Evolutionary conservation across 1,139 yeast genomes (phyloP).

Genomic region (Oligophagozyma castellii): DNA sequence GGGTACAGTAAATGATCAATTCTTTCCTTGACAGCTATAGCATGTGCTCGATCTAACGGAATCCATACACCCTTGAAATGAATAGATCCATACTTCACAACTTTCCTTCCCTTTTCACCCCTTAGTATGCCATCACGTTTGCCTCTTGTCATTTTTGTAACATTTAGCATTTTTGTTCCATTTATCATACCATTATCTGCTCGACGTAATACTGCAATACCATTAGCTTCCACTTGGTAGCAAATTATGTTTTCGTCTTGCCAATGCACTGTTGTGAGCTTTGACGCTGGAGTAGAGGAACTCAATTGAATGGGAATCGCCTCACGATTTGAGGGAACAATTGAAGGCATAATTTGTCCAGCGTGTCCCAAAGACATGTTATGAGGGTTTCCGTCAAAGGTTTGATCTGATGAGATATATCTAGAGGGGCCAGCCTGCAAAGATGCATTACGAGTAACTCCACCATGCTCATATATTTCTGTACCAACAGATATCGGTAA

Average conservation of each 20-base stretch:
- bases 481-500: too few species aligned
- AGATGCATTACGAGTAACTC: too few species aligned
- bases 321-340: too few species aligned
- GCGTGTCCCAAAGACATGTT: too few species aligned
- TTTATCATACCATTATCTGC: conserved; percentile 90
- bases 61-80: conserved; percentile 97
- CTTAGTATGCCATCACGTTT: conserved; percentile 88
- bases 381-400: too few species aligned
- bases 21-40: conserved; percentile 82
- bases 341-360: too few species aligned
- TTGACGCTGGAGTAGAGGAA: conserved; percentile 35
- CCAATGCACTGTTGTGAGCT: conserved; percentile 94
- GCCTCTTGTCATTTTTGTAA: conserved; percentile 92
- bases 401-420: too few species aligned
- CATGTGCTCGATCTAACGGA: conserved; percentile 85
- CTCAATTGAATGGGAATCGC: too few species aligned
- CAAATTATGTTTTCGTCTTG: conserved; percentile 92
- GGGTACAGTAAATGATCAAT: conserved; percentile 81
- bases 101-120: conserved; percentile 79
- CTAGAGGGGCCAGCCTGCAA: too few species aligned
- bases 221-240: conserved; percentile 89
- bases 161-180: conserved; percentile 85
- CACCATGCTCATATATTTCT: too few species aligned
- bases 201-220: conserved; percentile 81
- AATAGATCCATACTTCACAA: conserved; percentile 94